Conservation (phyloP, 2,329 filamentous ascomycete species). For the Ophiocordyceps sinensis region DNA sequence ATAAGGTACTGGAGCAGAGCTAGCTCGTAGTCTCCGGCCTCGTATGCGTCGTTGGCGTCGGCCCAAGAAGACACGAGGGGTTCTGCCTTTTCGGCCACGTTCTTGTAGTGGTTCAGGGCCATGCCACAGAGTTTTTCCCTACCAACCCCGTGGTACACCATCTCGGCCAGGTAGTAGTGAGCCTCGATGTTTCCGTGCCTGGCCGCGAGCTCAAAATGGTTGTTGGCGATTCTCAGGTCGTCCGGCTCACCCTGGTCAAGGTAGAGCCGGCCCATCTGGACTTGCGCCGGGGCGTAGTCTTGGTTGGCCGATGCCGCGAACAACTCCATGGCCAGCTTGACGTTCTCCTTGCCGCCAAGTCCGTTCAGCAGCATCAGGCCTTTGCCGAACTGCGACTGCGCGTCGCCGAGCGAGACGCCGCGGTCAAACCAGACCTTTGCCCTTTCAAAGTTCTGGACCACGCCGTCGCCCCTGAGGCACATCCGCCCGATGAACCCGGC, state of each 20-base stretch:
- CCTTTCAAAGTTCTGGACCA: slow-evolving; percentile 61
- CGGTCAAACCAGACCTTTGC: slow-evolving; percentile 75
- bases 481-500: slow-evolving; percentile 81
- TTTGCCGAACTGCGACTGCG: slow-evolving; percentile 71
- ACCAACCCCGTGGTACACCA: slow-evolving; percentile 67
- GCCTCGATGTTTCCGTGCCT: slow-evolving; percentile 76
- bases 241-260: slow-evolving; percentile 62
- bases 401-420: slow-evolving; percentile 60
- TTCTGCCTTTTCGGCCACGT: slow-evolving; percentile 60
- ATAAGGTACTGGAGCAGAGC: slow-evolving; percentile 73
- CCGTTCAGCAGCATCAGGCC: slow-evolving; percentile 75
- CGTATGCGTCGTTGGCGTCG: slow-evolving; percentile 73
- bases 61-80: slow-evolving; percentile 61
- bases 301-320: slow-evolving; percentile 72
- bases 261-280: slow-evolving; percentile 70
- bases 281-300: slow-evolving; percentile 66
- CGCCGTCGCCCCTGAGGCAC: slow-evolving; percentile 77
- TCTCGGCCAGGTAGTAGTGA: slow-evolving; percentile 82
- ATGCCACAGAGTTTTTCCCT: slow-evolving; percentile 64
- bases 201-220: slow-evolving; percentile 78
- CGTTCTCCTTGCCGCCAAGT: slow-evolving; percentile 54
- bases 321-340: slow-evolving; percentile 56
- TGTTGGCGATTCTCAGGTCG: slow-evolving; percentile 62
- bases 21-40: slow-evolving; percentile 62
- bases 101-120: slow-evolving; percentile 72